Evolutionary conservation across 441 rosid species (phyloP).

Genomic region (Populus hybrid): DNA sequence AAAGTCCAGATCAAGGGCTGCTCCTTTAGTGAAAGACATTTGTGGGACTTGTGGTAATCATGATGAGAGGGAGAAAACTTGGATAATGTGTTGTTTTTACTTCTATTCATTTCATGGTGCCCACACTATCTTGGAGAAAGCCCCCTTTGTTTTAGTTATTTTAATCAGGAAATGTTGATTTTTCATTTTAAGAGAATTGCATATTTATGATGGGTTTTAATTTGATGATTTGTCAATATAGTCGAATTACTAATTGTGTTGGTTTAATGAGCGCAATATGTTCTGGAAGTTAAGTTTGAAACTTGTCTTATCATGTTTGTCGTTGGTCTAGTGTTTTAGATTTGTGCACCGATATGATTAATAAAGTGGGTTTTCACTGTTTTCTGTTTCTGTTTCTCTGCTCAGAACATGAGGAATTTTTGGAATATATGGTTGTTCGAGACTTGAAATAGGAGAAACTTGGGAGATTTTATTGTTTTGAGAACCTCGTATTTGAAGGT

Average conservation of each 20-base stretch:
- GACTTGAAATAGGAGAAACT: not conserved
- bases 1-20: constrained; percentile 38
- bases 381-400: not conserved
- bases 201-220: not conserved
- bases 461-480: not conserved
- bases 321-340: not conserved
- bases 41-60: constrained; percentile 76
- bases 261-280: not conserved
- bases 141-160: not conserved
- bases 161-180: not conserved
- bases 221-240: not conserved
- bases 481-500: not conserved
- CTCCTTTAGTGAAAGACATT: constrained; percentile 65
- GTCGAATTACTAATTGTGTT: not conserved
- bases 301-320: not conserved
- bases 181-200: not conserved
- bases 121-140: constrained; percentile 16
- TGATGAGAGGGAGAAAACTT: constrained; percentile 54
- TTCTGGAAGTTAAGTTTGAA: not conserved
- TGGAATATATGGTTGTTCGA: not conserved
- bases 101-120: constrained; percentile 73
- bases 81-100: constrained; percentile 83
- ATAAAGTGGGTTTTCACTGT: not conserved
- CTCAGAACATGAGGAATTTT: not conserved
- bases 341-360: not conserved